Evolutionary conservation across 1,284 basidiomycete species (phyloP).

Genomic region (Apiotrichum gracile): DNA sequence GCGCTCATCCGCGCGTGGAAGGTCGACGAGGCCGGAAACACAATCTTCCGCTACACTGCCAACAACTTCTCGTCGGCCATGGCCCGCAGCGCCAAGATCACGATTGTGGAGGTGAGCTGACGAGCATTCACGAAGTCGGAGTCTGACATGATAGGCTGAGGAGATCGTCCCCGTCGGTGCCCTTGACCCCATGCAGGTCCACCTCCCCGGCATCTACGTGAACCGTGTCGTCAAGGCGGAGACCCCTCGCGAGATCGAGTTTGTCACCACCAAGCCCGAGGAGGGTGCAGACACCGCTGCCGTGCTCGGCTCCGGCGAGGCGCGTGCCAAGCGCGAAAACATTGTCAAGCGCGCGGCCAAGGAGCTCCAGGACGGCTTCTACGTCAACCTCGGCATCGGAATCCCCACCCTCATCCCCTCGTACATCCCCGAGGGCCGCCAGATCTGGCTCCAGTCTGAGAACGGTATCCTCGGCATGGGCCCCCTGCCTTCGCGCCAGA

Average conservation of each 20-base stretch:
- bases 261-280: constrained; percentile 52
- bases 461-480: constrained; percentile 95
- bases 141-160: constrained; percentile 59
- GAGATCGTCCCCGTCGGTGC: constrained; percentile 82
- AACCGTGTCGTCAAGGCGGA: constrained; percentile 77
- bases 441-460: constrained; percentile 85
- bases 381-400: constrained; percentile 66
- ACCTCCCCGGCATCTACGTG: constrained; percentile 80
- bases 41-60: constrained; percentile 78
- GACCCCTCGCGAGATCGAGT: constrained; percentile 73
- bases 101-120: constrained; percentile 58
- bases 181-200: constrained; percentile 72
- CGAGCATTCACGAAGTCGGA: too few species aligned
- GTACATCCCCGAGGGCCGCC: constrained; percentile 67
- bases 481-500: constrained; percentile 76
- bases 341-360: constrained; percentile 69
- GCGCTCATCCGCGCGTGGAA: constrained; percentile 93
- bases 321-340: constrained; percentile 54
- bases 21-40: constrained; percentile 82
- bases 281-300: constrained; percentile 21
- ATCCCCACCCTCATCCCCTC: constrained; percentile 94
- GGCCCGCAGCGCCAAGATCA: constrained; percentile 82
- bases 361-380: constrained; percentile 84
- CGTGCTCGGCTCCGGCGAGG: constrained; percentile 45
- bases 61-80: constrained; percentile 83